Evolutionary conservation across 352 stramenopile species (phyloP).

Genomic region (Pythium coloratum): DNA sequence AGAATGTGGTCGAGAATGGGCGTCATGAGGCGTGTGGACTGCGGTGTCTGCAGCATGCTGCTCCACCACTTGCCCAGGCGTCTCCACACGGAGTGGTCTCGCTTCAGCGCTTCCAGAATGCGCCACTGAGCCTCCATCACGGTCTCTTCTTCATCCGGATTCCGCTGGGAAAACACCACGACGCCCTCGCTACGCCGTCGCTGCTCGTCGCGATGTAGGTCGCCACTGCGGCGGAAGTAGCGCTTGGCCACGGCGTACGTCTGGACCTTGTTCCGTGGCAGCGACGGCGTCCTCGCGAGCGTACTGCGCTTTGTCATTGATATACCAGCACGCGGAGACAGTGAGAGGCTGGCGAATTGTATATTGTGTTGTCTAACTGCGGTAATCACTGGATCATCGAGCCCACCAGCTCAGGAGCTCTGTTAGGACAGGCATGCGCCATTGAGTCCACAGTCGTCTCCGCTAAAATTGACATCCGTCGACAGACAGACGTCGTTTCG

Average conservation of each 20-base stretch:
- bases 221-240: constrained; percentile 34
- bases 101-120: constrained; percentile 15
- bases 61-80: constrained; percentile 21
- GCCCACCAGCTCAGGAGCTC: neutral
- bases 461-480: neutral
- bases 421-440: neutral
- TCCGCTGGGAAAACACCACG: constrained; percentile 46
- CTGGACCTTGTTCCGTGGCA: constrained; percentile 22
- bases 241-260: constrained; percentile 41
- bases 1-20: constrained; percentile 50
- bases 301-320: constrained; percentile 4
- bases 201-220: constrained; percentile 38
- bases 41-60: constrained; percentile 10
- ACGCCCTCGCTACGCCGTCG: constrained; percentile 27
- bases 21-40: constrained; percentile 4
- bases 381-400: neutral
- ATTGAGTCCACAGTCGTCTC: neutral
- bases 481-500: constrained; percentile 11
- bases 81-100: constrained; percentile 18
- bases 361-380: too few relatives aligned
- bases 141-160: constrained; percentile 57
- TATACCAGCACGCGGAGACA: neutral
- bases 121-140: constrained; percentile 29
- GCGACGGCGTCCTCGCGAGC: neutral
- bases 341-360: too few relatives aligned